Conservation (phyloP, 2,329 filamentous ascomycete species). For the Pestalotiopsis sp. region DNA sequence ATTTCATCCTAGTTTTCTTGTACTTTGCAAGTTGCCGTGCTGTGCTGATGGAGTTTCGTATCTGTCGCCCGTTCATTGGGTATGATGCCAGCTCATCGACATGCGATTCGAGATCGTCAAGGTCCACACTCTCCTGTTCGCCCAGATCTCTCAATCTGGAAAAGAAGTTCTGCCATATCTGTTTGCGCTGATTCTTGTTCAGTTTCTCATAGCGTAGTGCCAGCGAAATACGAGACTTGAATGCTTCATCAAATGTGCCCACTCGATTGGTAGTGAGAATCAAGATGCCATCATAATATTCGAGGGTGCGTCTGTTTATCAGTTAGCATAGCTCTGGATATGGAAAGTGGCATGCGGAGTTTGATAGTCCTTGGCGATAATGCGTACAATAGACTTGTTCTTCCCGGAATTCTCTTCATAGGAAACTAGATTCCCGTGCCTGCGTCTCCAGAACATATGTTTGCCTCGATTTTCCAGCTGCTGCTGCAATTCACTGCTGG, state of each 20-base stretch:
- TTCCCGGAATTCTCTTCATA: not conserved
- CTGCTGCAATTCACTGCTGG: not conserved
- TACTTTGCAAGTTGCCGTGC: constrained; percentile 25
- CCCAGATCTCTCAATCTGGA: not conserved
- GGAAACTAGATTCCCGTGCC: not conserved
- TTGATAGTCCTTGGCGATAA: not conserved
- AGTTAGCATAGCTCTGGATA: too few relatives aligned
- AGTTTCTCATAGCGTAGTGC: constrained; percentile 22
- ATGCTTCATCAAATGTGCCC: constrained; percentile 24
- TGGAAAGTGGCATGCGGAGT: too few relatives aligned
- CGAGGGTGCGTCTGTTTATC: constrained; percentile 29
- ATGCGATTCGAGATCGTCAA: not conserved
- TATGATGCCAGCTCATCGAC: constrained; percentile 32
- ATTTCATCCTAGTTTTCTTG: not conserved
- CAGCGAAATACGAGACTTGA: constrained; percentile 23
- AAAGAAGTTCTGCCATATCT: constrained; percentile 23
- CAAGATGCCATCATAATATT: constrained; percentile 43
- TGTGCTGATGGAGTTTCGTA: constrained; percentile 37
- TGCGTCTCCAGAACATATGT: not conserved
- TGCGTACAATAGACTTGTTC: not conserved
- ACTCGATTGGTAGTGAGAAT: constrained; percentile 42
- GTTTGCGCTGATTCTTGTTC: constrained; percentile 7
- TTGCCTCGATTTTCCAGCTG: not conserved
- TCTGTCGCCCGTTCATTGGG: constrained; percentile 43
- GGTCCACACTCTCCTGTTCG: not conserved